These are phyloP conservation scores for Annulohypoxylon bovei DNA, from an alignment of 495 filamentous ascomycete genomes.

Conservation along the genomic window DNA sequence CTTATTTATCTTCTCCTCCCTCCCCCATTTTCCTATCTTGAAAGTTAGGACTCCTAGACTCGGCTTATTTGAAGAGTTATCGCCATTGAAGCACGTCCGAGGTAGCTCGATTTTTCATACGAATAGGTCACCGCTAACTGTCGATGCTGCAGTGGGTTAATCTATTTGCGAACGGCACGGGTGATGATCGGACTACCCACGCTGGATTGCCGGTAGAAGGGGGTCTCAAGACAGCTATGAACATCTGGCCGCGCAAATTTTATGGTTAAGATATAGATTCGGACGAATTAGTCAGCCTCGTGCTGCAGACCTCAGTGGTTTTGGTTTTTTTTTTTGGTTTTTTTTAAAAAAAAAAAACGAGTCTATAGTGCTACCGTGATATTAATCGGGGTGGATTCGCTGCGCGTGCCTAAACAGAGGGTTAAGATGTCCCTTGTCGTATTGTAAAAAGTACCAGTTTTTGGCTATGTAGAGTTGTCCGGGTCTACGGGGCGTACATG, in stretches of 20 bases:
- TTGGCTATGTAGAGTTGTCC: neutral
- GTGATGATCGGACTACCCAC: constrained; percentile 58
- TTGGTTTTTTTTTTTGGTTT: no score
- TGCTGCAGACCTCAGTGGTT: neutral
- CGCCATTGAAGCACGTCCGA: neutral
- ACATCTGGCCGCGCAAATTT: constrained; percentile 63
- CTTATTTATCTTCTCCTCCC: neutral
- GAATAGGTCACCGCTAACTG: neutral
- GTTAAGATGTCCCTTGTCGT: neutral
- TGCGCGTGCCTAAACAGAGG: neutral
- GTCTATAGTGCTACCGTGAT: neutral
- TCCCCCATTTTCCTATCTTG: neutral
- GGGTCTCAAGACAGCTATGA: constrained; percentile 64
- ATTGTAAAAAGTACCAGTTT: neutral
- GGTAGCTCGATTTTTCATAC: neutral
- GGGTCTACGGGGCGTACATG: neutral
- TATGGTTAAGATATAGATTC: constrained; percentile 16
- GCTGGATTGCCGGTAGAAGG: constrained; percentile 59
- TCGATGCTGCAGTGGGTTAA: constrained; percentile 55
- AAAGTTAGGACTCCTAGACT: neutral
- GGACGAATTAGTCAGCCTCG: neutral
- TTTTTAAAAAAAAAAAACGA: neutral
- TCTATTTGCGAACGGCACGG: constrained; percentile 57
- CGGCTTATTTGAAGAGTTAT: neutral
- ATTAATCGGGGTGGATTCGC: neutral